phyloP scores from a whole-genome alignment of 257 asterid species.

The Capsicum rhomboideum region DNA sequence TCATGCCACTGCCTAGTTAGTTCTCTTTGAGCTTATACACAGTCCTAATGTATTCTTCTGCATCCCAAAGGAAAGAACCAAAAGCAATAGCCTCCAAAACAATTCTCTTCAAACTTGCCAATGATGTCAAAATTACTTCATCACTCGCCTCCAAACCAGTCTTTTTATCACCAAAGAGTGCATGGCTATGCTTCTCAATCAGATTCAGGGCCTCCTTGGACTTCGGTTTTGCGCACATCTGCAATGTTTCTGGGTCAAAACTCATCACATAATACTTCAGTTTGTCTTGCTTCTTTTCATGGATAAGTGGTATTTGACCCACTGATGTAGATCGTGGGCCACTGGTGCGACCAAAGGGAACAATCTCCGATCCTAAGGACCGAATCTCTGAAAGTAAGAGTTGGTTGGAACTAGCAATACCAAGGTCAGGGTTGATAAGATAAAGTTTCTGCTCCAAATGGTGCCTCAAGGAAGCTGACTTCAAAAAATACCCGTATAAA shows the following conservation, averaged over 20 bases:
- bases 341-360: slow-evolving; percentile 15
- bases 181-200: slow-evolving; percentile 58
- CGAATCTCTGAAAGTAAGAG: slow-evolving; percentile 15
- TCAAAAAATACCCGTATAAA: slow-evolving; percentile 71
- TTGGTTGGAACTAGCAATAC: slow-evolving; percentile 5
- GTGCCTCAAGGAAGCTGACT: slow-evolving; percentile 64
- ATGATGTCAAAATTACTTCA: slow-evolving; percentile 52
- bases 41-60: slow-evolving; percentile 41
- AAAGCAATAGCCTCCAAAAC: slow-evolving; percentile 84
- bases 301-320: slow-evolving; percentile 19
- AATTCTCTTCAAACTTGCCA: slow-evolving; percentile 71
- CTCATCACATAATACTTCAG: slow-evolving; percentile 53
- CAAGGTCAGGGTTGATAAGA: slow-evolving; percentile 9
- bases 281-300: slow-evolving; percentile 15
- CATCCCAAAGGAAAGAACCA: slow-evolving; percentile 73
- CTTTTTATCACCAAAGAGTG: slow-evolving; percentile 55
- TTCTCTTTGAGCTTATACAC: slow-evolving; percentile 55
- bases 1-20: slow-evolving; percentile 11
- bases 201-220: slow-evolving; percentile 59
- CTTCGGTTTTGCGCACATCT: slow-evolving; percentile 61
- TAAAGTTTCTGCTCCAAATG: slow-evolving; percentile 43
- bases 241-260: slow-evolving; percentile 44
- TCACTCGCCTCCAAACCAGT: slow-evolving; percentile 26
- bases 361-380: slow-evolving; percentile 25
- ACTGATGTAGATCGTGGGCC: slow-evolving; percentile 18